Percentiles rank a stretch among this genome's conserved stretches.
Conservation (phyloP, 2,329 filamentous ascomycete genomes). For the Gaeumannomyces sp. region DNA sequence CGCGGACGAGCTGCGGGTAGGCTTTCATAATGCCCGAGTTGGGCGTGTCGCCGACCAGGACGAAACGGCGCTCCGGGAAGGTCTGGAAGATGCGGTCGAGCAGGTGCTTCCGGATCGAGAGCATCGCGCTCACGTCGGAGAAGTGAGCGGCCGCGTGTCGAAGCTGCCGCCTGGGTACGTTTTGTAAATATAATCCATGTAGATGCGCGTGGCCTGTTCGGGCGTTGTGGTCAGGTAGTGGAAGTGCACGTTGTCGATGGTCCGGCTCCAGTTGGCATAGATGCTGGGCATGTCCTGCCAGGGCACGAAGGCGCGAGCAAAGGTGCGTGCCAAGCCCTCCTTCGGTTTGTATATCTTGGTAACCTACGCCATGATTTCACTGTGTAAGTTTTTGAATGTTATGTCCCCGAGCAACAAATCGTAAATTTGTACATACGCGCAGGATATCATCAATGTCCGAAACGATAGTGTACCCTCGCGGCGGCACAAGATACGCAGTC, state of each 20-base stretch:
- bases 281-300: slow-evolving; percentile 79
- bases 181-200: slow-evolving; percentile 75
- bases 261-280: slow-evolving; percentile 68
- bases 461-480: slow-evolving; percentile 63
- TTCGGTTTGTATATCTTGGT: slow-evolving; percentile 75
- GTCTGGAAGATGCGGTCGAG: slow-evolving; percentile 68
- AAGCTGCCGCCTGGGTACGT: slow-evolving; percentile 73
- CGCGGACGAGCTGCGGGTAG: slow-evolving; percentile 53
- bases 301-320: slow-evolving; percentile 61
- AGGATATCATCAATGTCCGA: slow-evolving; percentile 78
- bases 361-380: too few species aligned
- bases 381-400: too few species aligned
- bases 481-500: slow-evolving; percentile 70
- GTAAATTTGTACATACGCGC: slow-evolving; percentile 37
- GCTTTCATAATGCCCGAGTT: slow-evolving; percentile 71
- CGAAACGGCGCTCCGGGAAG: slow-evolving; percentile 67
- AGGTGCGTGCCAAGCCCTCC: slow-evolving; percentile 69
- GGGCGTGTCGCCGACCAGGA: slow-evolving; percentile 69
- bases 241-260: slow-evolving; percentile 63
- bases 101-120: slow-evolving; percentile 63
- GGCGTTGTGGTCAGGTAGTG: slow-evolving; percentile 78
- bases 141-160: slow-evolving; percentile 73
- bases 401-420: too few species aligned
- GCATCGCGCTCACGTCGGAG: slow-evolving; percentile 64
- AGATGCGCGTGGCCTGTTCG: slow-evolving; percentile 69